phyloP scores from a whole-genome alignment of 441 rosid genomes.

The Aquilaria agallochum region DNA sequence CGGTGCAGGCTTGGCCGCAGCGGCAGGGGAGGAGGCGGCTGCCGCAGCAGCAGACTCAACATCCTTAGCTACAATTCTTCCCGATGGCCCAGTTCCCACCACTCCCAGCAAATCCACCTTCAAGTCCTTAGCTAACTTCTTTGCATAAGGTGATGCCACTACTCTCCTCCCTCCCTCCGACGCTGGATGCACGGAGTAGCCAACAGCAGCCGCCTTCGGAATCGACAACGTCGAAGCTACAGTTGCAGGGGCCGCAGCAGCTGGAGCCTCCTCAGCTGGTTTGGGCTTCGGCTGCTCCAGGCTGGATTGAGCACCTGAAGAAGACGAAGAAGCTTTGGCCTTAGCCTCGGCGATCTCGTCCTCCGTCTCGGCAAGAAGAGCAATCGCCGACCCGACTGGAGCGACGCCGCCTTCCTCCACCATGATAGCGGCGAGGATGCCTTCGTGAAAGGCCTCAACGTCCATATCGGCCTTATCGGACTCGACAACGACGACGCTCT shows the following conservation, averaged over 20 bases:
- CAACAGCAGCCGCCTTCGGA: constrained; percentile 10
- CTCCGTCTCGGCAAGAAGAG: constrained; percentile 68
- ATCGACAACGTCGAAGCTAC: constrained; percentile 9
- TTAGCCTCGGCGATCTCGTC: constrained; percentile 73
- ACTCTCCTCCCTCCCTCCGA: constrained; percentile 84
- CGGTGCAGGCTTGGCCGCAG: constrained; percentile 16
- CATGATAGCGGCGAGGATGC: constrained; percentile 84
- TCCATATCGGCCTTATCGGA: constrained; percentile 99
- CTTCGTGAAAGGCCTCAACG: constrained; percentile 92
- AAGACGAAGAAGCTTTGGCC: constrained; percentile 34
- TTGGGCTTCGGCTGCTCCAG: constrained; percentile 1
- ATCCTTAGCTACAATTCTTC: constrained; percentile 95
- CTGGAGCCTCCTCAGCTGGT: background rate
- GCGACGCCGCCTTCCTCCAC: constrained; percentile 92
- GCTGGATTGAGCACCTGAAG: constrained; percentile 2
- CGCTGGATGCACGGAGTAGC: constrained; percentile 51
- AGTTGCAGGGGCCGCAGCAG: constrained; percentile 12
- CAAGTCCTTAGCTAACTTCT: constrained; percentile 82
- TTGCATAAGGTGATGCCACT: constrained; percentile 94
- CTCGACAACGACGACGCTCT: constrained; percentile 90
- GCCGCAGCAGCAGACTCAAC: constrained; percentile 49
- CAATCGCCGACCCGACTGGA: constrained; percentile 87
- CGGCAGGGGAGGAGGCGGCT: constrained; percentile 15
- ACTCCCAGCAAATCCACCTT: constrained; percentile 62
- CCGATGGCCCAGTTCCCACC: constrained; percentile 81